These are phyloP conservation scores for Cicer pinnatifidum DNA, from an alignment of 306 rosid species.

Conservation along the genomic window DNA sequence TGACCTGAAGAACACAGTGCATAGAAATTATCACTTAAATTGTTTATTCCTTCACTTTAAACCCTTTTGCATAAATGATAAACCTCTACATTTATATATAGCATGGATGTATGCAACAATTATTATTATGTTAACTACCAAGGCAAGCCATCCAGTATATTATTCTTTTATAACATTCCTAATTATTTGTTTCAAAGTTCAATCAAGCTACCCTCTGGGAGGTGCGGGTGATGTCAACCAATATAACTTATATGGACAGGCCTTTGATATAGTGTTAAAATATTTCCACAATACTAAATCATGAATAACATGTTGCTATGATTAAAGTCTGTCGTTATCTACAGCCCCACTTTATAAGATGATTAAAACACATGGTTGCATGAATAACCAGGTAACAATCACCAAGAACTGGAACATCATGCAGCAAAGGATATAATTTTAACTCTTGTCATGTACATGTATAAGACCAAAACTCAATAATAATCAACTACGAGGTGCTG, in stretches of 20 bases:
- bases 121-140: slow-evolving; percentile 29
- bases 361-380: slow-evolving; percentile 15
- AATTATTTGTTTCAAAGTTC: slow-evolving; percentile 8
- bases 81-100: not conserved
- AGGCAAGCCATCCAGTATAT: not conserved
- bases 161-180: slow-evolving; percentile 19
- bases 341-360: not conserved
- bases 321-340: slow-evolving; percentile 9
- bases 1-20: slow-evolving; percentile 51
- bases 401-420: slow-evolving; percentile 19
- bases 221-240: slow-evolving; percentile 20
- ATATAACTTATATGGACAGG: not conserved
- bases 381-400: slow-evolving; percentile 3
- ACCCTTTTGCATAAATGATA: not conserved
- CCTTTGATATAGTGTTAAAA: slow-evolving; percentile 6
- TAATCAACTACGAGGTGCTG: slow-evolving; percentile 26
- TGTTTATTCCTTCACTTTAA: slow-evolving; percentile 27
- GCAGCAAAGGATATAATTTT: not conserved
- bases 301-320: slow-evolving; percentile 7
- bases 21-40: slow-evolving; percentile 28
- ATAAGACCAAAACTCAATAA: slow-evolving; percentile 26
- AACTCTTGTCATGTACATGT: slow-evolving; percentile 6
- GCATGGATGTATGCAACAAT: slow-evolving; percentile 30
- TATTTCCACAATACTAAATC: slow-evolving; percentile 3
- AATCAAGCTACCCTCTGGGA: not conserved